Evolutionary conservation across 345 rosid species (phyloP).

Genomic region (Melaleuca alternifolia): DNA sequence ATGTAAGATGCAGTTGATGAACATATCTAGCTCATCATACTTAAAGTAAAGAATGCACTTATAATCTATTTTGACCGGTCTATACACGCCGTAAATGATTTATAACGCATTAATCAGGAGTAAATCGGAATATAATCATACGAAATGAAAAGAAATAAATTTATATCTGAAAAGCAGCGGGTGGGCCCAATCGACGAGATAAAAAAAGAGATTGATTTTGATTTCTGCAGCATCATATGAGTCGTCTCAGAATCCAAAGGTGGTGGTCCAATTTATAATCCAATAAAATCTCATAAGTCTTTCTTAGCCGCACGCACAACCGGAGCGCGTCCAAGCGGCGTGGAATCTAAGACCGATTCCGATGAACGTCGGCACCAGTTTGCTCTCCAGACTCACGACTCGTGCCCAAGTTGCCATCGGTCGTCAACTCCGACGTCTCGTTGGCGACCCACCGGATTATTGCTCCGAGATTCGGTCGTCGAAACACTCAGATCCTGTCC

Average conservation of each 20-base stretch:
- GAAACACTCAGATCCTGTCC: neutral
- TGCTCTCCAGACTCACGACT: neutral
- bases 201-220: neutral
- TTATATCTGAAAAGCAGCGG: rapidly evolving
- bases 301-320: neutral
- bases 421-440: neutral
- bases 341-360: neutral
- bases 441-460: neutral
- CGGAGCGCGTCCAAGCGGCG: neutral
- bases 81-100: too few species aligned
- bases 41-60: too few species aligned
- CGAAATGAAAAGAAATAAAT: neutral
- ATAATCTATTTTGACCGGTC: too few species aligned
- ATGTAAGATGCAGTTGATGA: too few species aligned
- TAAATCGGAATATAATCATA: neutral
- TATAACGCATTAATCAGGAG: neutral
- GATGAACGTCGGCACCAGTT: neutral
- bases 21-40: too few species aligned
- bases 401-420: neutral
- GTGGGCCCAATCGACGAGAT: neutral
- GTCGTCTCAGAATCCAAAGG: neutral
- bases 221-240: neutral
- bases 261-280: neutral
- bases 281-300: neutral
- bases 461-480: neutral